These are phyloP conservation scores for Colletotrichum sp. DNA, from an alignment of 2,329 filamentous ascomycete species.

Conservation along the genomic window DNA sequence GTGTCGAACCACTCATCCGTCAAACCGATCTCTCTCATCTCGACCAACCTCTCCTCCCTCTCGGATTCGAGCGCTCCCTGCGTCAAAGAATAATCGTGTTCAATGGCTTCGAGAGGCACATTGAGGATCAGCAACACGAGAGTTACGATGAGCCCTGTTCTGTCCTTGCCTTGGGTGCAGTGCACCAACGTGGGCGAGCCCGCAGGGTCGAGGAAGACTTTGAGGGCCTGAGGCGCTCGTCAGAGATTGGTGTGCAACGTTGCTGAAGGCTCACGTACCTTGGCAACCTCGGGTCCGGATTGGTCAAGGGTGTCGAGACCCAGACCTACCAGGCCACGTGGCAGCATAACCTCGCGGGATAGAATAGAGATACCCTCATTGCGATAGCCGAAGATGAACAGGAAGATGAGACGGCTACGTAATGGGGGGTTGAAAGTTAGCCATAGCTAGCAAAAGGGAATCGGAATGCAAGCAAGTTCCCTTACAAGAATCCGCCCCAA, in stretches of 20 bases:
- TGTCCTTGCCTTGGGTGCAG: slow-evolving; percentile 90
- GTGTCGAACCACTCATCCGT: slow-evolving; percentile 75
- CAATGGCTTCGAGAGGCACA: slow-evolving; percentile 63
- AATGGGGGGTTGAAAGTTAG: neutral
- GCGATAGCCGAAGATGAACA: slow-evolving; percentile 71
- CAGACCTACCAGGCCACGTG: slow-evolving; percentile 73
- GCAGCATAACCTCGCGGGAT: slow-evolving; percentile 72
- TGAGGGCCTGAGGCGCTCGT: slow-evolving; percentile 43
- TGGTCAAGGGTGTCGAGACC: slow-evolving; percentile 72
- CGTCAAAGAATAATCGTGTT: slow-evolving; percentile 75
- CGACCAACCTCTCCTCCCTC: slow-evolving; percentile 65
- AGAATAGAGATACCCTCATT: slow-evolving; percentile 73
- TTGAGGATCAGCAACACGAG: slow-evolving; percentile 69
- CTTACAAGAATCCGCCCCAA: slow-evolving; percentile 69
- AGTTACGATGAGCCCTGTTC: slow-evolving; percentile 75
- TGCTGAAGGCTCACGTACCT: slow-evolving; percentile 30
- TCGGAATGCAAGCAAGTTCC: neutral
- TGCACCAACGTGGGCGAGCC: slow-evolving; percentile 74
- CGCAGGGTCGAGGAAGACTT: slow-evolving; percentile 46
- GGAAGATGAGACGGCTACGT: slow-evolving; percentile 60
- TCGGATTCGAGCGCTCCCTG: slow-evolving; percentile 64
- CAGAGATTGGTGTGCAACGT: neutral
- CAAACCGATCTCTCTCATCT: slow-evolving; percentile 74
- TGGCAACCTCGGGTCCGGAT: slow-evolving; percentile 65
- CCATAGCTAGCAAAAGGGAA: neutral